Base-by-base conservation (phyloP, 768 basidiomycete genomes). In the Amanita polypyramis region DNA sequence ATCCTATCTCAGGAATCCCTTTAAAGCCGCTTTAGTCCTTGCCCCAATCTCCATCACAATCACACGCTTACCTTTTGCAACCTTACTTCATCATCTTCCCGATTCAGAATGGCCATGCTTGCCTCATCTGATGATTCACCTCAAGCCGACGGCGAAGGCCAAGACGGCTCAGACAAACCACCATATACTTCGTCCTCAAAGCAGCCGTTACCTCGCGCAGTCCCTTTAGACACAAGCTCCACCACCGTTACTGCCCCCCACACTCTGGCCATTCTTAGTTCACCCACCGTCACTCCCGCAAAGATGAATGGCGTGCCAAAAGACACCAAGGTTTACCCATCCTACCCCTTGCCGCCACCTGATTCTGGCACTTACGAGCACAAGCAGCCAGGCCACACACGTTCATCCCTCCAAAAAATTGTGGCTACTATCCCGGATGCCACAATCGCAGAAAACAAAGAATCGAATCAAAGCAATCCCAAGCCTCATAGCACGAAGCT, bases 151-250 rank as follows among this genome's bases (percentile, higher is more conserved):
- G 69, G 71, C 50, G 80, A 82, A 52, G 68, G 72, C 43, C 65
- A 70, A 41, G 79, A 82, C 58, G 66, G 73, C 49, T 67, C 77
- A 57, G 80, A 82, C 62, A 79, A 76, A 66, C 77, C 78, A 21
- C 74, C 77, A 54, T 70, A 70, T 60, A 59, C 56, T 43, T 54
- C 59, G 47, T 53, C 60, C 57, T 58, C 62, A 19, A 58, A 52
- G 47, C 58, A 8, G 27, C 25, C 7, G n/a, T 29, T 30, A 14
- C 35, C 34, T 8, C 8, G 11, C 20, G 32, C 43, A 19, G 6
- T 35, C 52, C 44, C 52, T 43, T 45, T 36, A 51, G 50, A 41
- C 42, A 32, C 55, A 53, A 20, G 52, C 47, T 29, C 37, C 50
- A 42, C 38, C 48, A 48, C 41, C 50, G 40, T 55, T 41, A 46